phyloP scores from a whole-genome alignment of 2,329 filamentous ascomycete species.

The Leptoxyphium fumago region DNA sequence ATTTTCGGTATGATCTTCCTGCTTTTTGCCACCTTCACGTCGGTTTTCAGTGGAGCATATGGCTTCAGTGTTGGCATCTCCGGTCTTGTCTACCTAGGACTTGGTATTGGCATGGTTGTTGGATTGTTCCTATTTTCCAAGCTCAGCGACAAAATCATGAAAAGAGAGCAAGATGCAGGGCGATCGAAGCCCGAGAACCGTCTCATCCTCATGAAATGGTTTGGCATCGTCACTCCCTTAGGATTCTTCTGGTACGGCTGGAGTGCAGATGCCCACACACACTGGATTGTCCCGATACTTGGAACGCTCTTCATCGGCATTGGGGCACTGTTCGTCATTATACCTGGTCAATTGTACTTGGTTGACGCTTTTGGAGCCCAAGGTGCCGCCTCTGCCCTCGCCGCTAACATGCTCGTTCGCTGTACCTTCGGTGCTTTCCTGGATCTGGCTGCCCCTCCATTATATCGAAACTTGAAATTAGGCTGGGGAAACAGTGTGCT shows the following conservation, averaged over 20 bases:
- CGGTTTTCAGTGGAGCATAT: not conserved
- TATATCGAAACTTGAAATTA: too few species aligned
- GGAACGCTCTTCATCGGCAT: too few species aligned
- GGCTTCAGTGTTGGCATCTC: not conserved
- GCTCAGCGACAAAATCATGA: constrained; percentile 6
- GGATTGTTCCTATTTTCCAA: constrained; percentile 3
- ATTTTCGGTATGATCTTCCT: not conserved
- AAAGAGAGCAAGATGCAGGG: constrained; percentile 3
- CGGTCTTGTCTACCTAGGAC: constrained; percentile 8
- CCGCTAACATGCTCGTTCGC: too few species aligned
- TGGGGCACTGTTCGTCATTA: too few species aligned
- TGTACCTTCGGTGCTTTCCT: too few species aligned
- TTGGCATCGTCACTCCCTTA: constrained; percentile 7
- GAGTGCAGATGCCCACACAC: constrained; percentile 7
- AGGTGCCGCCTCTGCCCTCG: too few species aligned
- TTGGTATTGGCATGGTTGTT: constrained; percentile 10
- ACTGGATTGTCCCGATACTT: too few species aligned
- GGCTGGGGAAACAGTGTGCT: too few species aligned
- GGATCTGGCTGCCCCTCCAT: too few species aligned
- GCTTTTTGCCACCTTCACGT: not conserved
- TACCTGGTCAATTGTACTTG: too few species aligned
- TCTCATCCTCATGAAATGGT: constrained; percentile 7
- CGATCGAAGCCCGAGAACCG: constrained; percentile 9
- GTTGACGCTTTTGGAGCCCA: too few species aligned
- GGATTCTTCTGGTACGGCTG: constrained; percentile 12